Percentiles rank a stretch among this genome's conserved stretches.
Evolutionary conservation across 106 monocot genomes (phyloP).

Genomic region (Dioscorea dumetorum): DNA sequence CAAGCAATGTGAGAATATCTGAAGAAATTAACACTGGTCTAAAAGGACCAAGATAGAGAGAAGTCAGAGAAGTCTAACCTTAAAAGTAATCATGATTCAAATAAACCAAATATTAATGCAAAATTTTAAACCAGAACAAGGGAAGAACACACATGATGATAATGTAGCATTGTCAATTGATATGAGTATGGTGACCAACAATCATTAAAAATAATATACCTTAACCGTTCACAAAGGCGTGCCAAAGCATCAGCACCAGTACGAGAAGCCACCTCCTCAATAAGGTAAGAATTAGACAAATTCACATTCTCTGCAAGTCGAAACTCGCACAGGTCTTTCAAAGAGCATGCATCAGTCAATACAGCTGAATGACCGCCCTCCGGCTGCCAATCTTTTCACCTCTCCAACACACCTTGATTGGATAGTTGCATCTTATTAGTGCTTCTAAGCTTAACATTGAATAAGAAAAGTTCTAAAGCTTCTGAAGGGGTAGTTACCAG

Average conservation of each 20-base stretch:
- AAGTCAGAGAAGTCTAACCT: background rate
- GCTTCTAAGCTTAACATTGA: background rate
- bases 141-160: background rate
- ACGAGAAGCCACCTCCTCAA: constrained; percentile 86
- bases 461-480: background rate
- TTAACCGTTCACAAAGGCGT: constrained; percentile 79
- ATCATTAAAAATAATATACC: constrained; percentile 28
- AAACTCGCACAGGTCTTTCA: constrained; percentile 94
- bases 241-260: constrained; percentile 78
- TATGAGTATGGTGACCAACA: no score
- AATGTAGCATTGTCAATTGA: background rate
- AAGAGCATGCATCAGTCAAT: constrained; percentile 80
- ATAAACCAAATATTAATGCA: no score
- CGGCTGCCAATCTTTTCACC: constrained; percentile 73
- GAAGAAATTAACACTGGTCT: no score
- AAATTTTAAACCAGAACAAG: background rate
- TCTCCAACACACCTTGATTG: constrained; percentile 83
- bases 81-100: no score
- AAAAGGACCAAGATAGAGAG: background rate
- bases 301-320: constrained; percentile 72
- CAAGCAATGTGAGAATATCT: no score
- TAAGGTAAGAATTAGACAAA: constrained; percentile 42
- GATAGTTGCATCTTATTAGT: background rate
- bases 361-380: constrained; percentile 98
- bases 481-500: constrained; percentile 9